phyloP scores from a whole-genome alignment of 768 basidiomycete species.

The Suillus plorans region DNA sequence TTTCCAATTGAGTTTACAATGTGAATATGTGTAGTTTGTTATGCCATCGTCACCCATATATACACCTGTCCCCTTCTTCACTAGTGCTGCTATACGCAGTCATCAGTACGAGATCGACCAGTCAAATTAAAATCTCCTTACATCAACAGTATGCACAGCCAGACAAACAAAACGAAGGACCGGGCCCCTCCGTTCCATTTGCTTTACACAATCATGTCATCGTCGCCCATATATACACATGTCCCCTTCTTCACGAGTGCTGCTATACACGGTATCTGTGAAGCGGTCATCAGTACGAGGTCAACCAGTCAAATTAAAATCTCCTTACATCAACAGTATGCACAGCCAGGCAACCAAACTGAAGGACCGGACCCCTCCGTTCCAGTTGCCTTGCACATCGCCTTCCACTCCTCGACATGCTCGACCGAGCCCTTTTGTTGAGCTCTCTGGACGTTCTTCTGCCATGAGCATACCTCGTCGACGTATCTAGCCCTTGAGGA shows the following conservation, averaged over 20 bases:
- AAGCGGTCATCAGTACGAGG: neutral
- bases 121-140: neutral
- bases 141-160: neutral
- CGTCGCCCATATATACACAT: neutral
- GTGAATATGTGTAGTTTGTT: neutral
- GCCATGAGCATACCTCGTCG: neutral
- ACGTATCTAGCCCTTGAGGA: neutral
- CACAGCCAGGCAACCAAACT: neutral
- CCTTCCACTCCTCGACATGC: neutral
- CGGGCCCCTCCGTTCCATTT: neutral
- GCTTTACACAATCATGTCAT: neutral
- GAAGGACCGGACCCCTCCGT: neutral
- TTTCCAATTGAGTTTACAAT: neutral
- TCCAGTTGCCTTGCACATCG: neutral
- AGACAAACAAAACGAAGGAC: neutral
- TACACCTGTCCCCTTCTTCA: neutral
- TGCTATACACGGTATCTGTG: neutral
- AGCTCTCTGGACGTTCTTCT: neutral
- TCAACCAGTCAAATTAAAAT: neutral
- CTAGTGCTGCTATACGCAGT: neutral
- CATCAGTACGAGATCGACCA: neutral
- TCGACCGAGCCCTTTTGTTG: too few relatives aligned
- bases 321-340: neutral
- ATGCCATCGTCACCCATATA: neutral
- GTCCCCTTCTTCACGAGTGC: neutral